Base-by-base conservation (phyloP, 1,139 yeast species). In the Debaryomyces coudertii region DNA sequence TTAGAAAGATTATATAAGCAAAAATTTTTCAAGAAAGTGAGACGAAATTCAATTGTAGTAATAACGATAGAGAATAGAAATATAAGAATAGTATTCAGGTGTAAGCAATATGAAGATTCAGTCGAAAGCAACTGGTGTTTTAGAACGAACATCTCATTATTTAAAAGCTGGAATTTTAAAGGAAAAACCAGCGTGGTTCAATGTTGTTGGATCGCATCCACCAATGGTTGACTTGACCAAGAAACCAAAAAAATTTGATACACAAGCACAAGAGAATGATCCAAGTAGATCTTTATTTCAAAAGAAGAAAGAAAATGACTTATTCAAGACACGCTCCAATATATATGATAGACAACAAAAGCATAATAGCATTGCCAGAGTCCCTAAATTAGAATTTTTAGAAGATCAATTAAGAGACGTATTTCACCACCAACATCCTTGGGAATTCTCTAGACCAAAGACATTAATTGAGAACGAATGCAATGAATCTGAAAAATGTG, bases 401-500 rank as follows among this genome's bases (percentile, higher is more conserved):
- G 98, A 93, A 66, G 99, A 93, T 66, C 81, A 83, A 57, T 70
- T 93, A 56, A 82, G 99, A 70, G 76, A 79, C 44, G 73, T 87
- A 25, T 93, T 93, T 61, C 93, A 85, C 66, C 83, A 82, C 50
- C 97, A 92, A 63, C 99, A 93, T 66, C 99, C 99, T 9, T 93
- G 99, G 99, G 99, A 93, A 68, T 74, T 92, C 48, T 88, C 99
- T 2, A 81, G 96, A 55, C 97, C 99, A n/a, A 89, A 89, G 62
- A 77, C 83, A 27, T 69, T 93, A 54, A 78, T 90, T 41, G 99
- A 95, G 67, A 87, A 83, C 58, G 71, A 75, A 16, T 89, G 88
- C 5, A 83, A 83, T 44, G 76, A 73, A 28, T 63, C 67, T 22
- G 57, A 65, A 9, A 73, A 76, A 47, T 68, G 75, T 53, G 89